Base-by-base conservation (phyloP, 768 basidiomycete species). In the Vishniacozyma victoriae region DNA sequence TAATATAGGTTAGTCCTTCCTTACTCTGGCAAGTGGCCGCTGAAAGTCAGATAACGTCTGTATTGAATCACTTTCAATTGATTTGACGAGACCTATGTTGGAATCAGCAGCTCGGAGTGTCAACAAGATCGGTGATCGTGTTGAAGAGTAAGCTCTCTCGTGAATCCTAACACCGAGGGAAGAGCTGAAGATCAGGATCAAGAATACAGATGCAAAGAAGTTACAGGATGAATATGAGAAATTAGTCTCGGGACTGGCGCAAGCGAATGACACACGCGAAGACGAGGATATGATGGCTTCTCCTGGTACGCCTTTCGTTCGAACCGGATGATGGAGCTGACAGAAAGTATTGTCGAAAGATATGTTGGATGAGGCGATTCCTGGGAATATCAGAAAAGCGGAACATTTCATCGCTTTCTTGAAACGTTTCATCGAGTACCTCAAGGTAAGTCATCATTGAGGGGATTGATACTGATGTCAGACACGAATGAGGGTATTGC, bases 351-450 rank as follows among this genome's bases (percentile, higher is more conserved):
- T 99, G 2, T 93, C 95, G 18, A 89, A 92, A 49, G 95, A 99
- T 69, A 79, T 99, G 39, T 76, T 99, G 39, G 85, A 83, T 44
- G 95, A 99, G 74, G 93, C 95, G 5, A 80, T 99, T 41, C 95
- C 95, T 25, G 95, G 95, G 11, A 99, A 99, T 63, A 99, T 99
- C 51, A 80, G 95, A 38, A 95, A 97, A 71, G 95, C 95, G 0
- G 95, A 99, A 67, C 95, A 99, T 74, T 99, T 99, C 62, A 89
- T 96, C 14, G 93, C 95, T 0, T 99, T 99, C 75, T 74, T 99
- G 53, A 96, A 93, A 72, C 83, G 95, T 44, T 95, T 99, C 65
- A 90, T 99, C 20, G 95, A 99, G 74, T 99, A 99, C 72, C 79
- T 99, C 44, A 99, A 97, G 80, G 93, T 90, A n/a, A 36, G 69